Conservation (phyloP, 2,329 filamentous ascomycete species). For the Clonostachys byssicola region DNA sequence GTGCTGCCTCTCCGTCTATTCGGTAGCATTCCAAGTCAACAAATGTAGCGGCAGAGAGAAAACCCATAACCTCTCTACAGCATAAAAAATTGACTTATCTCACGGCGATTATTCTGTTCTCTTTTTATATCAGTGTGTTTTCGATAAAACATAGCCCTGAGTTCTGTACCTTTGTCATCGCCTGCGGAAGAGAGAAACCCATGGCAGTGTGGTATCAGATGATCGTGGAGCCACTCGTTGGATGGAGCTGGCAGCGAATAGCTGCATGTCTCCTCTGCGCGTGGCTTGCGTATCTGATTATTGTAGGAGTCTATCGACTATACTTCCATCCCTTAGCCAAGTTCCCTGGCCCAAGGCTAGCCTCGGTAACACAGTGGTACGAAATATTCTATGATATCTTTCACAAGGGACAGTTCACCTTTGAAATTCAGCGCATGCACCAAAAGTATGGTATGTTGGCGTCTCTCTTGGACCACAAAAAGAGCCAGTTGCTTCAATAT, state of each 20-base stretch:
- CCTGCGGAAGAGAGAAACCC: no score
- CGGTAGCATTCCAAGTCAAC: no score
- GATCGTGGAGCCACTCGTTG: neutral
- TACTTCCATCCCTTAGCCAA: constrained; percentile 4
- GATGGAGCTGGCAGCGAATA: neutral
- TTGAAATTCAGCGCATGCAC: constrained; percentile 3
- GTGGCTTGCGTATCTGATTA: neutral
- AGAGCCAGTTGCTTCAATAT: no score
- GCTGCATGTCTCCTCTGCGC: neutral
- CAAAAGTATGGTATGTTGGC: neutral
- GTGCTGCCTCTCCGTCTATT: no score
- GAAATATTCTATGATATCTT: constrained; percentile 2
- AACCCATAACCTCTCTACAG: no score
- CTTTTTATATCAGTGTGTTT: no score
- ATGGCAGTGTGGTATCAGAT: no score
- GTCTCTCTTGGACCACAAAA: neutral
- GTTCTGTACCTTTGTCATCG: no score
- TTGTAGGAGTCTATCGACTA: constrained; percentile 4
- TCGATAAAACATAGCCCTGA: no score
- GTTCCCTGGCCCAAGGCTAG: constrained; percentile 7
- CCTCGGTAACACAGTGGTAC: constrained; percentile 4
- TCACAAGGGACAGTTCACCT: neutral
- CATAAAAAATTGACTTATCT: no score
- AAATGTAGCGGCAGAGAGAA: no score
- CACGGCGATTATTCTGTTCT: no score